Base-by-base conservation (phyloP, 1,284 basidiomycete species). In the Kalmanozyma brasiliensis region DNA sequence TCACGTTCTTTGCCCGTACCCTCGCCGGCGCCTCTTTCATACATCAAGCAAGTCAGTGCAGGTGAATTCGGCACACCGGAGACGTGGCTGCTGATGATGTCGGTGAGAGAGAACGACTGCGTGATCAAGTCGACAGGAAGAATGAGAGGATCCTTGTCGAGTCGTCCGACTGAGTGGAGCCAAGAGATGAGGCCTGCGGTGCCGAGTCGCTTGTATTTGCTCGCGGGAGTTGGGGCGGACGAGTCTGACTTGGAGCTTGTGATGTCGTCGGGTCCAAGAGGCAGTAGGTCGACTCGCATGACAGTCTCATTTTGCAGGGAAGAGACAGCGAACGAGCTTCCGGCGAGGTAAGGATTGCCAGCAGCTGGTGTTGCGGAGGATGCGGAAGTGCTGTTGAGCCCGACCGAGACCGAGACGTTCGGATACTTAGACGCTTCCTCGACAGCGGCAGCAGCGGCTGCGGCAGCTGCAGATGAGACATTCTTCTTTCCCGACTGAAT, bases 151-250 rank as follows among this genome's bases (percentile, higher is more conserved):
- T 80, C 76, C 32, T 71, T 74, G 49, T 76, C 71, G 20, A 81
- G 63, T 52, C 72, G 66, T 19, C 76, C 76, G 46, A 78, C 64
- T 14, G 66, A 69, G n/a, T 73, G 66, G n/a, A 80, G 67, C 80
- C 80, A 82, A n/a, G 67, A 62, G 32, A 82, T 57, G 22, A 82
- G 68, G 24, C 79, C 74, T 10, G 80, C 78, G 9, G 79, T 81
- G 22, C 80, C 79, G 43, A 75, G 68, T 30, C 51, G 65, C 45
- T 65, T 65, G 52, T 61, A 65, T 26, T 61, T 65, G 46, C 49
- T 42, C 16, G 67, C 53, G 4, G 61, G 34, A 33, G 41, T 65
- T 4, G 52, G 45, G 20, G 34, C 19, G 26, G 46, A 49, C 26
- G 55, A 52, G 24, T 55, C 56, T 13, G 48, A 22, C 35, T 52